Conservation (phyloP, 129 eudicot genomes). For the Chrysanthemum lavandulifolium region DNA sequence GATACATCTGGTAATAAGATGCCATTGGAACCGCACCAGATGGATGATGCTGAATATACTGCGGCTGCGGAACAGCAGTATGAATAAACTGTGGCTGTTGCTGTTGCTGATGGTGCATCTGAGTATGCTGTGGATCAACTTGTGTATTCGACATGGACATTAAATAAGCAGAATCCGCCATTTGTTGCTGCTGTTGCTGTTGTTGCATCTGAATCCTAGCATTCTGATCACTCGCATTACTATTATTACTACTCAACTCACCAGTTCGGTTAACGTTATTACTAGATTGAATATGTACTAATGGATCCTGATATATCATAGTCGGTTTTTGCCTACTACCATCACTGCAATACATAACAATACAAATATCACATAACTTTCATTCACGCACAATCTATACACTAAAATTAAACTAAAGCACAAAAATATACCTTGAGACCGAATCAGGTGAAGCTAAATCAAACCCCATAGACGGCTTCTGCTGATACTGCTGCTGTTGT, state of each 20-base stretch:
- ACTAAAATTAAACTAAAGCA: neutral
- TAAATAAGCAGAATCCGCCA: constrained; percentile 60
- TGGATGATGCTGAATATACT: constrained; percentile 64
- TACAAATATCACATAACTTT: too few relatives aligned
- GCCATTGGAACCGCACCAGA: constrained; percentile 60
- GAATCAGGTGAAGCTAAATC: constrained; percentile 78
- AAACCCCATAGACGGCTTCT: constrained; percentile 28
- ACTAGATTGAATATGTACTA: constrained; percentile 44
- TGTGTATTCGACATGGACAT: constrained; percentile 46
- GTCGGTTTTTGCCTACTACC: constrained; percentile 64
- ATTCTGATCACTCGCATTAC: constrained; percentile 40
- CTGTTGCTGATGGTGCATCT: constrained; percentile 68
- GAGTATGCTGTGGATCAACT: constrained; percentile 60
- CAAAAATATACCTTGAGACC: constrained; percentile 52
- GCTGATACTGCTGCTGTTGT: constrained; percentile 41
- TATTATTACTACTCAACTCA: constrained; percentile 28
- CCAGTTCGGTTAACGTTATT: constrained; percentile 35
- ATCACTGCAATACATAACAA: constrained; percentile 48
- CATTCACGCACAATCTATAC: neutral
- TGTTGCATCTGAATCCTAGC: constrained; percentile 51
- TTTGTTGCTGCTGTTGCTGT: constrained; percentile 37
- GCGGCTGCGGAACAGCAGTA: constrained; percentile 47
- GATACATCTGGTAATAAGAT: constrained; percentile 67
- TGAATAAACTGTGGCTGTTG: constrained; percentile 73
- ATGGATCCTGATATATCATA: constrained; percentile 58